These are phyloP conservation scores for Eucalyptus sp. DNA, from an alignment of 345 rosid genomes.

Conservation along the genomic window DNA sequence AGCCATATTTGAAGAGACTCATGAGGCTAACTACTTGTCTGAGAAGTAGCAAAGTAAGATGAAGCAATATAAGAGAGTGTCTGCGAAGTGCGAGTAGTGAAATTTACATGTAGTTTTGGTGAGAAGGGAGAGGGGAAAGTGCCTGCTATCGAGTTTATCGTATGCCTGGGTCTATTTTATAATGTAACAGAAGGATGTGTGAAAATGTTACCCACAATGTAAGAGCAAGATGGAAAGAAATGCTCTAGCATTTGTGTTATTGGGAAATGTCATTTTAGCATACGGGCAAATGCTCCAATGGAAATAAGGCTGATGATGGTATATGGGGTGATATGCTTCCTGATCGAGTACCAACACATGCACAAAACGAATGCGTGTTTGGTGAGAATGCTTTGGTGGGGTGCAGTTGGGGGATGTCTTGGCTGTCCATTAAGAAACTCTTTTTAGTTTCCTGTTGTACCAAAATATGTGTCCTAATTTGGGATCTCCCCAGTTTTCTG, in stretches of 20 bases:
- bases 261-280: too few relatives aligned
- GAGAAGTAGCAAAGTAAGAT: neutral
- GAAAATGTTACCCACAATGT: neutral
- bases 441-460: neutral
- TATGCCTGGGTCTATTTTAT: too few relatives aligned
- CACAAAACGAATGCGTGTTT: neutral
- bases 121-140: neutral
- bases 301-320: neutral
- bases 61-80: neutral
- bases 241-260: too few relatives aligned
- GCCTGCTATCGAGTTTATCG: neutral
- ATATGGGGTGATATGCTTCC: neutral
- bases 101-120: neutral
- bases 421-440: neutral
- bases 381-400: neutral
- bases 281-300: too few relatives aligned
- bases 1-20: neutral
- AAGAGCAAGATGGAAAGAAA: neutral
- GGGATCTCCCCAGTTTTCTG: neutral
- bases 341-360: neutral
- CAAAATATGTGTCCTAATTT: neutral
- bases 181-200: neutral
- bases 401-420: neutral
- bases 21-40: neutral
- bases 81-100: neutral